A percentile compares a stretch with the other conserved stretches of the same genome.
phyloP scores from a whole-genome alignment of 1,284 basidiomycete genomes.

The Inonotus obliquus region DNA sequence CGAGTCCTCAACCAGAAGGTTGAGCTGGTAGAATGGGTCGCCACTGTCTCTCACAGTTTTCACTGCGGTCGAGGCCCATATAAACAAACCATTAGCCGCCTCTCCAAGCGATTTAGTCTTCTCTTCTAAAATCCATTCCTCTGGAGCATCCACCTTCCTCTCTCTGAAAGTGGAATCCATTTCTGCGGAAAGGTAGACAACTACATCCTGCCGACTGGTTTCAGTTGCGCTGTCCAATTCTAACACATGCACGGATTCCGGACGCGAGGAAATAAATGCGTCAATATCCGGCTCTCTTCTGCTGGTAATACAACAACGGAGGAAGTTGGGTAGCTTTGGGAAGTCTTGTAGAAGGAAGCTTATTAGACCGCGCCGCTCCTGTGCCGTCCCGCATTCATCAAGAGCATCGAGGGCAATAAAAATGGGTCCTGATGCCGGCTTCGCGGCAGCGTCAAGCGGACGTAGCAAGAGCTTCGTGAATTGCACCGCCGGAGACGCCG shows the following conservation, averaged over 20 bases:
- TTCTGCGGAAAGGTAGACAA: background rate
- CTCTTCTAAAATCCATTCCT: no score
- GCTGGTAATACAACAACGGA: slow-evolving; percentile 1
- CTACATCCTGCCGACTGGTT: background rate
- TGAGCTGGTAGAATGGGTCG: background rate
- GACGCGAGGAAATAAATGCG: background rate
- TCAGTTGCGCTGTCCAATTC: background rate
- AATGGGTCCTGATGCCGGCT: background rate
- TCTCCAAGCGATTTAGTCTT: no score
- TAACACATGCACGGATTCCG: background rate
- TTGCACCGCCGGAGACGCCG: background rate
- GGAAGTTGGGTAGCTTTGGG: background rate
- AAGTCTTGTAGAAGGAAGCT: slow-evolving; percentile 23
- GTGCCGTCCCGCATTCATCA: slow-evolving; percentile 13
- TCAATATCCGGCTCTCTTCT: background rate
- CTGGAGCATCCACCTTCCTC: no score
- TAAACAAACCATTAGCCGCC: no score
- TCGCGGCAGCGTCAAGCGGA: background rate
- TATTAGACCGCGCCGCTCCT: slow-evolving; percentile 28
- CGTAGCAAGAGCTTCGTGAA: slow-evolving; percentile 1
- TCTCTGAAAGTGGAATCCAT: no score
- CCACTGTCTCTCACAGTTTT: no score
- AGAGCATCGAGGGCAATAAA: slow-evolving; percentile 8
- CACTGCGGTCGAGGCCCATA: no score
- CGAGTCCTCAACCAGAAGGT: background rate